Evolutionary conservation across 1,284 basidiomycete genomes (phyloP), one percentile per base, ranked within the genome.

Genomic region (Sanghuangporus baumii): DNA sequence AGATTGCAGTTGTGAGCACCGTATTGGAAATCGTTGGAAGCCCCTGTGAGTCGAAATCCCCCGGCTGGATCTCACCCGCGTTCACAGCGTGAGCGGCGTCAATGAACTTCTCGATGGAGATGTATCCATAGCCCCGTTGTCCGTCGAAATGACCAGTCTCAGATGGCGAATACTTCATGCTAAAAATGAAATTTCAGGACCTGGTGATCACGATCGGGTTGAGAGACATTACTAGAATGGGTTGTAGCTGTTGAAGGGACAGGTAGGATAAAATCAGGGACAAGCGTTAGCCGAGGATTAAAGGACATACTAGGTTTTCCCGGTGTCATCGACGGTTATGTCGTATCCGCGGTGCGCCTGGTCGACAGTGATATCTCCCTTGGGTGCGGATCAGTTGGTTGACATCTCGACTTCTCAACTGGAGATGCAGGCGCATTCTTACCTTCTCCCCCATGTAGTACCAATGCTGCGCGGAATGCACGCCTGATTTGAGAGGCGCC

Each of bases 361-460:
- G 80, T 96, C 93, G 69, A 96, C 90, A 57, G 82, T 85, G 71
- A 96, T 91, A 69, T 96, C 94, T 37, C 94, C 94, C 86, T 91
- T 46, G 16, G 71, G 43, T 68, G 26, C 52, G 58, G 43, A 55
- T 65, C 47, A 63, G 50, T 54, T 55, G 40, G 26, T 37, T 58
- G 62, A 36, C 11, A 16, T 36, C 41, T 51, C 31, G 60, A 60
- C 34, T 43, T 36, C 41, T 51, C 31, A 61, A 60, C 34, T 43
- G 40, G 59, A 40, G 51, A 57, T 18, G 57, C 23, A 47, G 47
- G 64, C 20, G 31, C 36, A 16, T 14, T 59, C 76, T 50, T 62
- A 87, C 91, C 82, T 92, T 94, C 76, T 91, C 88, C 46, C 83
- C 93, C 91, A 95, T 93, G 76, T 95, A 95, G 75, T 95, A 94